Evolutionary conservation across 805 yeast genomes (phyloP).

Genomic region (Barnettozyma vustinii): DNA sequence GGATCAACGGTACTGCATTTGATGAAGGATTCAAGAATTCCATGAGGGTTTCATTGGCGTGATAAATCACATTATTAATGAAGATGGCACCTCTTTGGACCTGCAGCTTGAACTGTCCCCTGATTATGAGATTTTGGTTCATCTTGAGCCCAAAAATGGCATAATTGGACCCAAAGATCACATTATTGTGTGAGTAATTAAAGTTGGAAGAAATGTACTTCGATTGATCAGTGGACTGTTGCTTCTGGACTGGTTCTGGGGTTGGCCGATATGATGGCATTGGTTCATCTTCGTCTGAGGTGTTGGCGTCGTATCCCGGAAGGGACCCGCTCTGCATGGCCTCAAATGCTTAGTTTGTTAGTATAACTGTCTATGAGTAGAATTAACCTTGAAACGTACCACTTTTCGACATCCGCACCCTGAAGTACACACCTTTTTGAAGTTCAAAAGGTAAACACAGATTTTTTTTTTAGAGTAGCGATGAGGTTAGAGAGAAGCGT

Average conservation of each 20-base stretch:
- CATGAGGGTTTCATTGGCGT: slow-evolving; percentile 24
- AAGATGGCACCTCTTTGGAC: slow-evolving; percentile 43
- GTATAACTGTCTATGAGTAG: not conserved
- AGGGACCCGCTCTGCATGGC: slow-evolving; percentile 16
- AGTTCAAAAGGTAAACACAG: not conserved
- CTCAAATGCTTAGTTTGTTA: slow-evolving; percentile 15
- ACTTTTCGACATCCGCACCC: slow-evolving; percentile 8
- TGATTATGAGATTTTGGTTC: slow-evolving; percentile 37
- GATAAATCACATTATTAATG: slow-evolving; percentile 36
- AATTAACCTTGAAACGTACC: slow-evolving; percentile 4
- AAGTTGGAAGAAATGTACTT: slow-evolving; percentile 32
- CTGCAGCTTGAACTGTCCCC: slow-evolving; percentile 41
- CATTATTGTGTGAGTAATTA: slow-evolving; percentile 33
- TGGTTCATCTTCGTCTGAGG: slow-evolving; percentile 18
- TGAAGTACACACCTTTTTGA: too few species aligned
- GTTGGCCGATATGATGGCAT: slow-evolving; percentile 1
- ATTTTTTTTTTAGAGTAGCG: not conserved
- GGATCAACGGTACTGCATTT: slow-evolving; percentile 37
- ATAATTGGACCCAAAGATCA: slow-evolving; percentile 28
- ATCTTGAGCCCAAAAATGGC: slow-evolving; percentile 38
- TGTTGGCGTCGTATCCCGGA: slow-evolving; percentile 19
- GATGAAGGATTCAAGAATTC: slow-evolving; percentile 33
- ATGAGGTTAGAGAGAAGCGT: not conserved
- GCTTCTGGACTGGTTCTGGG: slow-evolving; percentile 4
- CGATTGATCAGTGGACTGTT: slow-evolving; percentile 8